Evolutionary conservation across 495 filamentous ascomycete species (phyloP), one percentile per base, ranked within the genome.

Genomic region (Penicillium ochrochloron): DNA sequence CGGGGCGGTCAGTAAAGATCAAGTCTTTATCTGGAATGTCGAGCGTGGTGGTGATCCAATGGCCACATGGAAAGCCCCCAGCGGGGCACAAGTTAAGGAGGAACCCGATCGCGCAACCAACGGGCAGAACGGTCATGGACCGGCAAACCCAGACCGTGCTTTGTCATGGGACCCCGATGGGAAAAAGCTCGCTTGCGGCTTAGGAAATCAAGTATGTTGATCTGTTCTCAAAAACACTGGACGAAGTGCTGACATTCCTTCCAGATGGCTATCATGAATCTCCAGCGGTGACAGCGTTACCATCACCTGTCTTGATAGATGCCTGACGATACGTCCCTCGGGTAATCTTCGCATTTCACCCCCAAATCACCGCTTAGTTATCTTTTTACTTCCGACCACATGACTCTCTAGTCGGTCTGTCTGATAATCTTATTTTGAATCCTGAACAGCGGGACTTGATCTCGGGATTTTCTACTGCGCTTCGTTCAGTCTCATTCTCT

Each of bases 81-180:
- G 67, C 31, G 42, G 63, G 25, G 74, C 73, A 31, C 68, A 76
- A 15, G 61, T 63, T 15, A 77, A 80, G 50, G 67, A 69, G 50
- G 73, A 74, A n/a, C 54, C 67, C 41, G 75, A 75, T 19, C 70
- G 70, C 27, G 37, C 64, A 17, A 66, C 73, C 14, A 82, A 79
- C 62, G 79, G 76, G 52, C 79, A 79, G 25, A 81, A 81, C 63
- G 79, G 78, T n/a, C 75, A 61, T 55, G 19, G 61, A 25, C 67
- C 74, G 4, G 60, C 70, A 2, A 64, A 72, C 34, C 68, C 66
- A 5, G 73, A 77, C 65, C 84, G 88, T 44, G 88, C 85, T 61
- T 70, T 94, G 21, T 84, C 85, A 52, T 96, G 92, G 92, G 90
- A 94, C 76, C 81, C 83, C 0, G 85, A 92, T 72, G 90, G 91